Evolutionary conservation across 2,329 filamentous ascomycete species (phyloP).

Genomic region (Knoxdaviesia capensis): DNA sequence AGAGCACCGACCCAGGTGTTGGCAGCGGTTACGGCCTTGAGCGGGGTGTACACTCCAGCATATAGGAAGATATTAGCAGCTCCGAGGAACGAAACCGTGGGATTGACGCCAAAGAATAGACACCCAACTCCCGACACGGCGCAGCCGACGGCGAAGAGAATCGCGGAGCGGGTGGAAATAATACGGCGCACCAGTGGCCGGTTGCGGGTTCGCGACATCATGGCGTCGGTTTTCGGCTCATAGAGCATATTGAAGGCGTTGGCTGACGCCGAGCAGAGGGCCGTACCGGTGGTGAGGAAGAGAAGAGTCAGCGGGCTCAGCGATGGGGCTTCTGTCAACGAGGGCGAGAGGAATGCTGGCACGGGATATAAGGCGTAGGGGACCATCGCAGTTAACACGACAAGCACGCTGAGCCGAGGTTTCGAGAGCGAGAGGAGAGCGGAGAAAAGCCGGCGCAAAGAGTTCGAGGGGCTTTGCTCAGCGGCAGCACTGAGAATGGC

Average conservation of each 20-base stretch:
- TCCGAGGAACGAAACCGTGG: constrained; percentile 74
- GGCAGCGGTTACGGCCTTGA: constrained; percentile 68
- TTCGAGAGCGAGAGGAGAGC: constrained; percentile 87
- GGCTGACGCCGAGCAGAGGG: constrained; percentile 73
- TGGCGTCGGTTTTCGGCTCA: constrained; percentile 72
- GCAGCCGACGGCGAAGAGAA: constrained; percentile 59
- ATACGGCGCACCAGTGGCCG: constrained; percentile 71
- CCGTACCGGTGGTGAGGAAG: constrained; percentile 78
- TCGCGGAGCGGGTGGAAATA: constrained; percentile 48
- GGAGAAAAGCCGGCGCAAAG: constrained; percentile 46
- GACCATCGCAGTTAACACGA: constrained; percentile 77
- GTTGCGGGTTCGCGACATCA: constrained; percentile 87
- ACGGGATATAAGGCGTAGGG: constrained; percentile 88
- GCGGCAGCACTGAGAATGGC: constrained; percentile 32
- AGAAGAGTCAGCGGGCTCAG: constrained; percentile 78
- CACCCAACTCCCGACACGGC: constrained; percentile 49
- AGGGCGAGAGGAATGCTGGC: constrained; percentile 59
- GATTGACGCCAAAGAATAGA: constrained; percentile 81
- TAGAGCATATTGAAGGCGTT: constrained; percentile 97
- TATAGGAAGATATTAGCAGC: constrained; percentile 75
- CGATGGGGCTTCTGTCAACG: constrained; percentile 48
- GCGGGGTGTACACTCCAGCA: constrained; percentile 76
- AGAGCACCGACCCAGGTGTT: constrained; percentile 94
- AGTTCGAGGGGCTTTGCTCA: constrained; percentile 26
- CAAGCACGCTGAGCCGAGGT: constrained; percentile 75